phyloP scores from a whole-genome alignment of 2,329 filamentous ascomycete genomes.

The Chaetomiaceae sp. region DNA sequence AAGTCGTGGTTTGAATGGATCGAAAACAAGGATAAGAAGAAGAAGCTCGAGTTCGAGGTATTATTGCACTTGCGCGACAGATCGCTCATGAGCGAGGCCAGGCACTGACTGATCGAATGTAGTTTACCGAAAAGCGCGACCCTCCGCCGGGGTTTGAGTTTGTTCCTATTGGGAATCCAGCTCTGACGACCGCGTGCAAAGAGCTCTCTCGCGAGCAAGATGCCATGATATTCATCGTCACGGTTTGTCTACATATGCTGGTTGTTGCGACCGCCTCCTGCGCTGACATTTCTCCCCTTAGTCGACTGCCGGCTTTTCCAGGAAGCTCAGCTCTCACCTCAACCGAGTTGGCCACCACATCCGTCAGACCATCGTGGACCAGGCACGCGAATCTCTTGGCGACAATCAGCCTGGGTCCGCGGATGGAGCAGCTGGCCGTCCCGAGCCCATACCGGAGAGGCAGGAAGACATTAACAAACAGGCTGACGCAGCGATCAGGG shows the following conservation, averaged over 20 bases:
- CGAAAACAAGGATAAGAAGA: constrained; percentile 60
- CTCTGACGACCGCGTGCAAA: constrained; percentile 57
- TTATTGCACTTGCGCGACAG: constrained; percentile 5
- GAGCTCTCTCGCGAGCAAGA: constrained; percentile 58
- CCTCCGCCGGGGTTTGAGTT: constrained; percentile 60
- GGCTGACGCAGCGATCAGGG: constrained; percentile 57
- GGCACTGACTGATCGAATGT: constrained; percentile 26
- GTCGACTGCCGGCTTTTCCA: constrained; percentile 30
- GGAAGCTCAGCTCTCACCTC: constrained; percentile 46
- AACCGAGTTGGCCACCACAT: constrained; percentile 59
- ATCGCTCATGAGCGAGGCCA: neutral
- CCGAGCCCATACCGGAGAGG: constrained; percentile 55
- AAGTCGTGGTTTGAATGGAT: constrained; percentile 60
- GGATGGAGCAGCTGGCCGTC: constrained; percentile 30
- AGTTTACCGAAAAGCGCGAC: constrained; percentile 48
- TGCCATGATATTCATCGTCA: constrained; percentile 63
- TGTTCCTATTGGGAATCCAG: constrained; percentile 58
- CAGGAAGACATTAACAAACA: constrained; percentile 58
- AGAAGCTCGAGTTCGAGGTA: constrained; percentile 60
- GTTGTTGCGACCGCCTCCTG: neutral
- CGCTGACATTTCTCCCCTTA: constrained; percentile 24
- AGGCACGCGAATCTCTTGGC: constrained; percentile 39
- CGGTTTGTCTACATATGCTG: constrained; percentile 43
- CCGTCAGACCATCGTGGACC: constrained; percentile 53
- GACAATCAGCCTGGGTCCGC: constrained; percentile 25